Base-by-base conservation (phyloP, 176 grass and related monocot genomes). In the Juncus effusus region DNA sequence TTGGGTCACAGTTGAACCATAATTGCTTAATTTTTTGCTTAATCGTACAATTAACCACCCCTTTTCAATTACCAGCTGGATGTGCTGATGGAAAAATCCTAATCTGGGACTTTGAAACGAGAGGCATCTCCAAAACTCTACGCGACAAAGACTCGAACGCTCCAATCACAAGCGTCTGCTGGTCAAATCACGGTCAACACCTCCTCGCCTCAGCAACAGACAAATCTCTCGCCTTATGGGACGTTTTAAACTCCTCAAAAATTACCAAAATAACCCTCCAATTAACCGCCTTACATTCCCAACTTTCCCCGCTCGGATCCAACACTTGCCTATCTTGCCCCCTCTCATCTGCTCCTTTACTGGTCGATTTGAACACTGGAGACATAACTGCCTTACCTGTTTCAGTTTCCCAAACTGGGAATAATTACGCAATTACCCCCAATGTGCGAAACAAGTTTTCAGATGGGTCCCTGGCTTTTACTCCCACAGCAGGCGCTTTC, bases 81-180 rank as follows among this genome's bases (percentile, higher is more conserved):
- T 85, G 89, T 79, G 79, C 94, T 49, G 87, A 93, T 67, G 94
- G 94, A 16, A 99, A 76, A 54, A 93, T 88, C 69, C 57, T 99
- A 74, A 99, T 99, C 51, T 99, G 94, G 94, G 94, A 99, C 74
- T 99, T 99, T 38, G 94, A 99, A 87, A 99, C 94, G 67, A 99
- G 89, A 63, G 94, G 94, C 41, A 64, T 99, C 72, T 81, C 89
- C 57, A 99, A 84, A 65, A 89, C 86, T 63, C 84, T 99, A 54
- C 85, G 78, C 73, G 89, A 99, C 83, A 93, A 79, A 76, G 94
- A 80, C 69, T 82, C 83, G 70, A 78, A 84, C 56, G 85, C 94
- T 78, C 94, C 94, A 52, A 90, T 99, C 77, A 99, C 94, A 59
- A 93, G 94, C 36, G 83, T 99, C 36, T 84, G 78, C 57, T 99